Conservation (phyloP, 2,329 filamentous ascomycete genomes). For the Graphilbum fragrans region DNA sequence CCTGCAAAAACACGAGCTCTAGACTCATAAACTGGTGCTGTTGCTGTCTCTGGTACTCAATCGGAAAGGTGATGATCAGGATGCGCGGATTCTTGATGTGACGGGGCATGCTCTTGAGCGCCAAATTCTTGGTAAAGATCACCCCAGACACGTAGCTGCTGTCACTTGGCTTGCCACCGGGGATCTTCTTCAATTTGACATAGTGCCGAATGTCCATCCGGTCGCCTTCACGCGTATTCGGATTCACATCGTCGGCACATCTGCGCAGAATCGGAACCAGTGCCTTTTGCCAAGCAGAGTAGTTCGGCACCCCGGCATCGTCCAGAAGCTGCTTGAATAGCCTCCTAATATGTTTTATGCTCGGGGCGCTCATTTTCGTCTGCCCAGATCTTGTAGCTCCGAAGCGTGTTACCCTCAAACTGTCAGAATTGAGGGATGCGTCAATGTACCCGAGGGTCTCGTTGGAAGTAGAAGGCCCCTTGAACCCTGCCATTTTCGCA, state of each 20-base stretch:
- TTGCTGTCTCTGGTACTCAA: conserved; percentile 89
- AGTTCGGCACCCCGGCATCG: conserved; percentile 62
- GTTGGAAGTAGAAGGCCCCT: conserved; percentile 40
- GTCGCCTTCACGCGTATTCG: conserved; percentile 80
- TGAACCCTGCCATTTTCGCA: conserved; percentile 42
- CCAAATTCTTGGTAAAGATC: conserved; percentile 94
- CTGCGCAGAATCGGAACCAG: conserved; percentile 81
- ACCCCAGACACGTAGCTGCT: conserved; percentile 95
- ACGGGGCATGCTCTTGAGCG: conserved; percentile 89
- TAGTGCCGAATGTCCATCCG: conserved; percentile 97
- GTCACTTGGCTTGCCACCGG: conserved; percentile 78
- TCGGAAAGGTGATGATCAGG: conserved; percentile 83
- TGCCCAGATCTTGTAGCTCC: conserved; percentile 45
- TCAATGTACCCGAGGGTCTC: conserved; percentile 39
- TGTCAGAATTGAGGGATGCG: conserved; percentile 25
- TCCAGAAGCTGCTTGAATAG: conserved; percentile 73
- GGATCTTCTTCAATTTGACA: conserved; percentile 93
- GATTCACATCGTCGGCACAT: conserved; percentile 88
- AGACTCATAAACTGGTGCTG: conserved; percentile 92
- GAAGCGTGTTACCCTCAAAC: conserved; percentile 27
- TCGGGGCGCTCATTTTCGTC: conserved; percentile 78
- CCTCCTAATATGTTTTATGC: conserved; percentile 76
- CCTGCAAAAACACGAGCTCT: conserved; percentile 91
- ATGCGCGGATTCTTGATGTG: conserved; percentile 76
- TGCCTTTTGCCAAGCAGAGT: conserved; percentile 75